A percentile compares a stretch with the other conserved stretches of the same genome.
These are phyloP conservation scores for Botrytis fabae DNA, from an alignment of 2,329 filamentous ascomycete genomes.

Conservation along the genomic window DNA sequence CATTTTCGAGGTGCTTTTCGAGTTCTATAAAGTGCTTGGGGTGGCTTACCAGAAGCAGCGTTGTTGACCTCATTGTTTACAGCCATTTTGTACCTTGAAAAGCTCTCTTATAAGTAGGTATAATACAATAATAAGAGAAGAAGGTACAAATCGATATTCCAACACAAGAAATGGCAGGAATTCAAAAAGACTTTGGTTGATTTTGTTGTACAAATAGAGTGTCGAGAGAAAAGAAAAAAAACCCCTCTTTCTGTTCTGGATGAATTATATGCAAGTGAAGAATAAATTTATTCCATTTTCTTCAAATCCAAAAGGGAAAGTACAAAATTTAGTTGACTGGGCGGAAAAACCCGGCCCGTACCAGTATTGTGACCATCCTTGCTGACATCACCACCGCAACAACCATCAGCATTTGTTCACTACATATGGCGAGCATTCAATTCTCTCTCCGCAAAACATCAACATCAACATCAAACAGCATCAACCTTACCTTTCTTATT, in stretches of 20 bases:
- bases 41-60: constrained; percentile 35
- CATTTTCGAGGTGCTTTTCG: neutral
- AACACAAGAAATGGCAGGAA: constrained; percentile 10
- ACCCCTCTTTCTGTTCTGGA: neutral
- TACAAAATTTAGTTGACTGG: constrained; percentile 13
- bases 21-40: neutral
- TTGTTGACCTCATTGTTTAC: constrained; percentile 36
- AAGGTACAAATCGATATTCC: constrained; percentile 8
- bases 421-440: neutral
- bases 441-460: neutral
- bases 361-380: constrained; percentile 1
- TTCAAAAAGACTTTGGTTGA: constrained; percentile 9
- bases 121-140: constrained; percentile 20
- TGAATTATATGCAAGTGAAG: constrained; percentile 5
- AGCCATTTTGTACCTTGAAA: constrained; percentile 33
- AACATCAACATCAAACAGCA: neutral
- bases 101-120: constrained; percentile 6
- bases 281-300: constrained; percentile 16
- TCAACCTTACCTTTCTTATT: constrained; percentile 7
- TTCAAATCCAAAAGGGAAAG: constrained; percentile 16
- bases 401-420: neutral
- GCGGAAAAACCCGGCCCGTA: constrained; percentile 18
- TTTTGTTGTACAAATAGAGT: constrained; percentile 13
- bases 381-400: constrained; percentile 2
- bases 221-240: constrained; percentile 4